Base-by-base conservation (phyloP, 768 basidiomycete genomes). In the Rhizopogon vesiculosus region DNA sequence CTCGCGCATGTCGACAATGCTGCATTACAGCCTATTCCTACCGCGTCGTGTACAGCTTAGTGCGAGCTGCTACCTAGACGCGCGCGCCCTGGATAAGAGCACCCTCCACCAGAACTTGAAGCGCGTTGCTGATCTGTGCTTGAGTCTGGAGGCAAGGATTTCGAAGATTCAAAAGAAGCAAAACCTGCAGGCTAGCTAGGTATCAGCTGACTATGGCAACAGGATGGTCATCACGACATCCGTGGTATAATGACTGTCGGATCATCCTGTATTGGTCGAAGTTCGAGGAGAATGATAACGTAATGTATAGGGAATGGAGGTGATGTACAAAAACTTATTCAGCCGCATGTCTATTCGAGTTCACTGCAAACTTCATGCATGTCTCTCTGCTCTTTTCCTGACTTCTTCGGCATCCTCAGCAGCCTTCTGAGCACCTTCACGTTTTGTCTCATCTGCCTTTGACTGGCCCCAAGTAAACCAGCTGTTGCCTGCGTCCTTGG, bases 401-500 rank as follows among this genome's bases (percentile, higher is more conserved):
- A 67, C 68, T 57, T 67, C 62, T 45, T 60, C 61, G 7, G 71
- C 69, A 3, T 61, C 62, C 42, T 67, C 63, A 5, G 62, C 63
- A 9, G 68, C 64, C 55, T 68, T 62, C 40, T 60, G 55, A 3
- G 67, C 65, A 13, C 54, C 66, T 49, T 65, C 62, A 29, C 60
- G 60, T 64, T 70, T 67, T 15, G 62, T 49, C 16, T 70, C 65
- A 15, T 69, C 66, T 7, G 65, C 61, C 60, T 70, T 74, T 35
- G 61, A 61, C 48, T 71, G 60, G 22, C 74, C 76, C 63, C 74
- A 75, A 13, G 74, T 69, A 25, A 77, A 76, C 73, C 74, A 74
- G 46, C 69, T 62, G 40, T 73, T 70, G 3, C 66, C 43, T 10
- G 67, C 64, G 16, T 60, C 57, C 56, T 69, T 62, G 12, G 60